Conservation (phyloP, 2,329 filamentous ascomycete species). For the Arthroderma uncinatum region DNA sequence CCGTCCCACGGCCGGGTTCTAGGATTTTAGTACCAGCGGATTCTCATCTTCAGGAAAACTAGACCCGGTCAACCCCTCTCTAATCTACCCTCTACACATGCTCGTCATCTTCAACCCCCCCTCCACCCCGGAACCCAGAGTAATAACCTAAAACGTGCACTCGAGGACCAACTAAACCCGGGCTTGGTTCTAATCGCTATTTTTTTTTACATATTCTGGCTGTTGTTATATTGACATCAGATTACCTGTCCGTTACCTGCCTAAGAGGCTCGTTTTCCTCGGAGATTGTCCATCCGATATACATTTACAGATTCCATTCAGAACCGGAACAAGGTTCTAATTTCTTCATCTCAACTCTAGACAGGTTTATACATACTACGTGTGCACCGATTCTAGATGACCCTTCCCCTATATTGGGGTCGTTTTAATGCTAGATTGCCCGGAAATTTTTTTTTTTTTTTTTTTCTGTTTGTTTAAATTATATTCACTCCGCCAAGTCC, state of each 20-base stretch:
- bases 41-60: not conserved
- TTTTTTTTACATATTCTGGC: not conserved
- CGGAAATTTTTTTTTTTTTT: not conserved
- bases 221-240: not conserved
- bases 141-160: not conserved
- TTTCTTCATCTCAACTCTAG: not conserved
- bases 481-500: not conserved
- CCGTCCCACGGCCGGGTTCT: not conserved
- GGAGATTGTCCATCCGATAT: slow-evolving; percentile 5
- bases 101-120: not conserved
- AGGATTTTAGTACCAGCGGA: not conserved
- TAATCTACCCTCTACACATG: not conserved
- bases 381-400: not conserved
- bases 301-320: not conserved
- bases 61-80: not conserved
- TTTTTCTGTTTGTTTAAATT: not conserved
- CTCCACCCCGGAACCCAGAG: not conserved
- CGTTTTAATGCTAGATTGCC: not conserved
- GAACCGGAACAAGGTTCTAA: slow-evolving; percentile 6
- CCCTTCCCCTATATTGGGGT: not conserved
- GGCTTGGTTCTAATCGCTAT: not conserved
- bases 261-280: not conserved
- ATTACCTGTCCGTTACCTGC: not conserved
- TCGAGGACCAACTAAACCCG: not conserved
- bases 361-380: not conserved